Base-by-base conservation (phyloP, 305 asterid species). In the Fraxinus xanthoxyloides region DNA sequence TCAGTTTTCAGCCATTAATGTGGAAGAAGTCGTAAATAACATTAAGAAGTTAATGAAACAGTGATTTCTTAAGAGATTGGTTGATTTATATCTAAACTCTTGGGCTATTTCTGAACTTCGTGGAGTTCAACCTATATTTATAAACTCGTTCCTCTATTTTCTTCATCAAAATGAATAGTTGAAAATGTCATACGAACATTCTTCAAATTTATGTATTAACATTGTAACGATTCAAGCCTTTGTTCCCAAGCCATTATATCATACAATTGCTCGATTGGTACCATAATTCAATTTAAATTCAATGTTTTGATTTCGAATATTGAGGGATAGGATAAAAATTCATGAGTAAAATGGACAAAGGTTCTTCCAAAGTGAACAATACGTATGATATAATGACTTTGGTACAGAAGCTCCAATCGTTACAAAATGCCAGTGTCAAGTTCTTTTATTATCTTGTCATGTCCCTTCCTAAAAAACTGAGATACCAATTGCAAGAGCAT, bases 21-120 rank as follows among this genome's bases (percentile, higher is more conserved):
- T 82, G 74, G 97, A 93, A 69, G 89, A 82, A 86, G 98, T 94
- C 19, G 87, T 91, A 12, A 84, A 78, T 73, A 91, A 84, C 72
- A 36, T 96, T 24, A 87, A 82, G 82, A 87, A 84, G 51, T 84
- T 95, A 88, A 91, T 87, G 95, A 89, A 91, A 85, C 90, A 87
- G 8, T 95, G 87, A 93, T 76, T 40, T 63, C 72, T 31, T 63
- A 21, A 19, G 67, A 56, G 5, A 19, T 19, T 19, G 67, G 10
- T 56, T 56, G 67, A 28, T 56, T 56, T 56, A 56, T 56, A 56
- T 56, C 7, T 56, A 1, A 8, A 3, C 7, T 7, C 31, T 5
- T 2, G 17, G 72, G 26, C 10, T 46, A 63, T 23, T 24, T 15
- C 72, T 63, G 31, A 21, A 24, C 13, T 21, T 63, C n/a, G 3